Evolutionary conservation across 2,329 filamentous ascomycete species (phyloP).

Genomic region (Cladosporium sp.): DNA sequence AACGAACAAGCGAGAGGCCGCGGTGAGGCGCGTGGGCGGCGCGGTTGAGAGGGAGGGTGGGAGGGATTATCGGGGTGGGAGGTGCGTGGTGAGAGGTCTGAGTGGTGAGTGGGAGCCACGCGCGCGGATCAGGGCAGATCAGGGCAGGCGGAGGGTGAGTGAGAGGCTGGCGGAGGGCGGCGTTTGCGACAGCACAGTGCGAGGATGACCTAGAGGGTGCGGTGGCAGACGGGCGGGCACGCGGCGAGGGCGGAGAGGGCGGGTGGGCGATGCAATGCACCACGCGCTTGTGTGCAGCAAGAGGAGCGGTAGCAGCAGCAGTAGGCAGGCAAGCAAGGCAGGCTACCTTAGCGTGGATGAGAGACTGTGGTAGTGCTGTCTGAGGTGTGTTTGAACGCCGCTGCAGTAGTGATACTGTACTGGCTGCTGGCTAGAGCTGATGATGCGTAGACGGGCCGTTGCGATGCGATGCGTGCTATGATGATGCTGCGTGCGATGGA

Average conservation of each 20-base stretch:
- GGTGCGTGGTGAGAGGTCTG: too few species aligned
- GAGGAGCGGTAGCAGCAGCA: not conserved
- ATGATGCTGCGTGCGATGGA: not conserved
- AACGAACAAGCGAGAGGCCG: conserved; percentile 1
- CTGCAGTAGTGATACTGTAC: not conserved
- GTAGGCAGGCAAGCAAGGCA: conserved; percentile 12
- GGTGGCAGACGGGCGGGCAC: conserved; percentile 14
- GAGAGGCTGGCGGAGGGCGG: not conserved
- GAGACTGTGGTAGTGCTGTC: not conserved
- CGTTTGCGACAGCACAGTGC: conserved; percentile 3
- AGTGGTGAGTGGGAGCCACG: not conserved
- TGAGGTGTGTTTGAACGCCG: not conserved
- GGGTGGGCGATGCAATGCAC: conserved; percentile 8
- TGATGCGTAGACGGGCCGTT: conserved; percentile 18
- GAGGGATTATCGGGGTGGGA: not conserved
- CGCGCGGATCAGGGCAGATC: not conserved
- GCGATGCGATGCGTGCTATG: conserved; percentile 8
- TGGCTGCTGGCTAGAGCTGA: not conserved
- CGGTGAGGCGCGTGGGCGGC: conserved; percentile 6
- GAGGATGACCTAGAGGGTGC: not conserved
- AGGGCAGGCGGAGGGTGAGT: not conserved
- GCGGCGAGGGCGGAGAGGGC: not conserved
- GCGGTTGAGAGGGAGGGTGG: conserved; percentile 6
- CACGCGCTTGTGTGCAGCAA: conserved; percentile 19
- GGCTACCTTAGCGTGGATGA: conserved; percentile 12